Evolutionary conservation across 2,329 filamentous ascomycete genomes (phyloP).

Genomic region (Fusarium musae): DNA sequence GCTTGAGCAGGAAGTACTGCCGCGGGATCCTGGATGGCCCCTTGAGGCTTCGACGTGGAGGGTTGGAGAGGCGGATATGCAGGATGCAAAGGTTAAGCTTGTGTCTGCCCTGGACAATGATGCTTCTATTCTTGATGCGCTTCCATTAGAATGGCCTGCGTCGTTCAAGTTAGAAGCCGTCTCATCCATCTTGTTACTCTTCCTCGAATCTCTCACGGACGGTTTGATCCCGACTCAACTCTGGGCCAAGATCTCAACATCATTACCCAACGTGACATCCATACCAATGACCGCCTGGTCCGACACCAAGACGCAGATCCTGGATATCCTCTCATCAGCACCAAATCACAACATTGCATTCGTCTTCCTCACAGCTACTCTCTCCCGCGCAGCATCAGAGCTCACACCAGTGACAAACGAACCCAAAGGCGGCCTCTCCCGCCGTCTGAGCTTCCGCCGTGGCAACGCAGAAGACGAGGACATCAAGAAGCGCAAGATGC

Average conservation of each 20-base stretch:
- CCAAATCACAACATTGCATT: constrained; percentile 90
- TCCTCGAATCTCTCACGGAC: constrained; percentile 79
- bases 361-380: constrained; percentile 84
- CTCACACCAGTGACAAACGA: constrained; percentile 54
- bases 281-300: constrained; percentile 45
- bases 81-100: constrained; percentile 51
- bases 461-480: constrained; percentile 45
- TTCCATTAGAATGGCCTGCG: constrained; percentile 71
- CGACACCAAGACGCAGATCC: constrained; percentile 63
- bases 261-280: constrained; percentile 56
- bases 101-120: constrained; percentile 81
- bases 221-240: constrained; percentile 78
- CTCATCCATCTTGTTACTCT: constrained; percentile 76
- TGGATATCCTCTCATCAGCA: constrained; percentile 77
- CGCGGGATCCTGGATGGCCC: constrained; percentile 69
- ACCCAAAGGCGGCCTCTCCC: constrained; percentile 49
- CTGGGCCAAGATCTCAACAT: constrained; percentile 75
- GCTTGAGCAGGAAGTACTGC: constrained; percentile 64
- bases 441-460: constrained; percentile 60
- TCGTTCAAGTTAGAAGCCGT: constrained; percentile 79
- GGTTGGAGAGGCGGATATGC: constrained; percentile 35
- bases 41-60: constrained; percentile 59
- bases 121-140: constrained; percentile 66
- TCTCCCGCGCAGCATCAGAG: constrained; percentile 65
- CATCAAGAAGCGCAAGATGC: constrained; percentile 61